Evolutionary conservation across 108 stramenopile species (phyloP), one percentile per base, ranked within the genome.

Genomic region (Fragilaria radians): DNA sequence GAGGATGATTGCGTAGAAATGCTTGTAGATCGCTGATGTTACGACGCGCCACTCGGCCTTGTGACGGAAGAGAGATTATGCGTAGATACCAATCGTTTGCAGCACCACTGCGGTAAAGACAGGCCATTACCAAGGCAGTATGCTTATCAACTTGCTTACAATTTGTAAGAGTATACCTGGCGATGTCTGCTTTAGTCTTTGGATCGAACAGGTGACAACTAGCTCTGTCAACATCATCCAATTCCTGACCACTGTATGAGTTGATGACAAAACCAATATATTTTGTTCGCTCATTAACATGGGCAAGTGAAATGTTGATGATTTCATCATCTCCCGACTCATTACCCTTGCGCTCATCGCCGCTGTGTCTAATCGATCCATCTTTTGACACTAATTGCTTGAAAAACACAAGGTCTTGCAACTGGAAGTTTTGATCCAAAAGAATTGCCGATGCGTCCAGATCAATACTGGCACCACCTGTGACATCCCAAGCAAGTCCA

Each of bases 401-500:
- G 28, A 60, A 72, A 53, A 49, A 77, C 21, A 77, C 68, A 46
- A 62, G 46, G 55, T 77, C 76, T 7, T 61, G 59, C 47, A 65
- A 24, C 17, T 70, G 69, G 22, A 66, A 34, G 18, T 73, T 45
- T 1, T 58, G 45, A 45, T 73, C 76, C 1, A 77, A 59, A 50
- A 71, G 73, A 5, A 72, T 45, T 0, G 52, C 72, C 1, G 69
- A 73, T 0, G 76, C 76, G 46, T 77, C 76, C 7, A 77, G 32
- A 54, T 77, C 76, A 21, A 77, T 71, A 32, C 68, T 68, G 28
- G 67, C 72, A 25, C 77, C 77, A 62, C 70, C 46, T 0, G 73
- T 71, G 1, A 78, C 68, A 58, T 78, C 77, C 77, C 77, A 78
- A 0, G 77, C 70, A 27, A 78, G 28, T 0, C 77, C 77, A 66